Evolutionary conservation across 495 filamentous ascomycete genomes (phyloP).

Genomic region (Aspergillus carlsbadensis): DNA sequence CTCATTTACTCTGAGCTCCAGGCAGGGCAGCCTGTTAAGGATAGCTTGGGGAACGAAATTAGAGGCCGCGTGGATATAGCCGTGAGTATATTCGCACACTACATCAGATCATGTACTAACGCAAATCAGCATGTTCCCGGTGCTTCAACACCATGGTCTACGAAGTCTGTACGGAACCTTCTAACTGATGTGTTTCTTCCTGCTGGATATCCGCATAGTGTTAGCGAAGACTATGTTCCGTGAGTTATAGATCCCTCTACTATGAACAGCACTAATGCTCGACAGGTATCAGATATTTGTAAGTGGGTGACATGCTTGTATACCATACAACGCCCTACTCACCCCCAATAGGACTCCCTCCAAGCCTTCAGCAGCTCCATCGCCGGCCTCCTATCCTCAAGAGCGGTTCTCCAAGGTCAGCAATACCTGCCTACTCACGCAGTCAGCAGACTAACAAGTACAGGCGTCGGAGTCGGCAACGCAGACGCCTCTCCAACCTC

Average conservation of each 20-base stretch:
- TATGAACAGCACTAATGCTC: constrained; percentile 3
- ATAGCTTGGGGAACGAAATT: neutral
- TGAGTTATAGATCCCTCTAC: constrained; percentile 42
- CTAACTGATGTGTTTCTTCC: constrained; percentile 73
- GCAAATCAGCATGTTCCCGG: constrained; percentile 13
- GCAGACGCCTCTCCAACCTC: constrained; percentile 79
- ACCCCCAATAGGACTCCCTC: constrained; percentile 69
- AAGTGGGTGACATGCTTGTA: constrained; percentile 4
- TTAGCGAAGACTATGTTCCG: constrained; percentile 84
- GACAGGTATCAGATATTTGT: constrained; percentile 70
- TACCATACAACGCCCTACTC: neutral
- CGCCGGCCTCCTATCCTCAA: constrained; percentile 79
- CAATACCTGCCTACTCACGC: neutral
- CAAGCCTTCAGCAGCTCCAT: constrained; percentile 96
- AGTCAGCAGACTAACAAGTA: neutral
- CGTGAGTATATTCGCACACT: constrained; percentile 25
- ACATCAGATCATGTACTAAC: constrained; percentile 1
- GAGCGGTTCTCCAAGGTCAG: constrained; percentile 83
- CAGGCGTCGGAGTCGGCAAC: constrained; percentile 88
- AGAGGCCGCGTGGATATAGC: constrained; percentile 35
- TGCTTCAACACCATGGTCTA: constrained; percentile 31
- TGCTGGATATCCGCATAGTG: constrained; percentile 86
- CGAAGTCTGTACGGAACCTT: constrained; percentile 25
- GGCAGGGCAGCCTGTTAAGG: neutral
- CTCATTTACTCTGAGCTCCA: constrained; percentile 35